Evolutionary conservation across 148 eudicot genomes (phyloP).

Genomic region (Rhododendron kiyosumense): DNA sequence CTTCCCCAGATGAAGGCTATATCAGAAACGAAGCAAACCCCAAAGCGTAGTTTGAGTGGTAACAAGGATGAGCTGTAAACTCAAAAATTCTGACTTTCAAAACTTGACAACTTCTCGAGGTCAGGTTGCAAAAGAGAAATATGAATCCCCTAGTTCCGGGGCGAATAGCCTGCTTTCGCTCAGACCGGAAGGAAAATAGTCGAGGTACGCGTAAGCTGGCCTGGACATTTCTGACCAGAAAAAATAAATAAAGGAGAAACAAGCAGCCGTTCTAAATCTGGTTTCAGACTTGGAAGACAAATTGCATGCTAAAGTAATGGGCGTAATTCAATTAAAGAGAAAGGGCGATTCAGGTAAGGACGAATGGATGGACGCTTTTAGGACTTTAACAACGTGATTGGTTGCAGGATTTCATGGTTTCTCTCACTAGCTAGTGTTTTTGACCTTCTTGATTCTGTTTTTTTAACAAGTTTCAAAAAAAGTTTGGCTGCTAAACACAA

Average conservation of each 20-base stretch:
- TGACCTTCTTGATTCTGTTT: neutral
- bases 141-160: no score
- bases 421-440: neutral
- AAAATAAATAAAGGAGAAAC: no score
- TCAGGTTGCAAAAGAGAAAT: neutral
- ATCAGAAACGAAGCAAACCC: neutral
- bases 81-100: rapidly evolving
- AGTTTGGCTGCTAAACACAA: neutral
- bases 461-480: neutral
- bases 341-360: neutral
- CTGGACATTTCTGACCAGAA: neutral
- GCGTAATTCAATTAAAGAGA: neutral
- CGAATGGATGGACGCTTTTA: neutral
- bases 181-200: neutral
- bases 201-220: no score
- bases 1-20: neutral
- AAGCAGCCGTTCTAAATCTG: neutral
- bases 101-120: neutral
- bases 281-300: neutral
- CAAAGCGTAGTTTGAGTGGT: neutral
- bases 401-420: neutral
- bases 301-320: neutral
- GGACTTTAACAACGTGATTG: neutral
- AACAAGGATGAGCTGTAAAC: neutral
- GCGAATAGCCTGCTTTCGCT: neutral